Evolutionary conservation across 106 monocot genomes (phyloP).

Genomic region (Hemerocallis citrina): DNA sequence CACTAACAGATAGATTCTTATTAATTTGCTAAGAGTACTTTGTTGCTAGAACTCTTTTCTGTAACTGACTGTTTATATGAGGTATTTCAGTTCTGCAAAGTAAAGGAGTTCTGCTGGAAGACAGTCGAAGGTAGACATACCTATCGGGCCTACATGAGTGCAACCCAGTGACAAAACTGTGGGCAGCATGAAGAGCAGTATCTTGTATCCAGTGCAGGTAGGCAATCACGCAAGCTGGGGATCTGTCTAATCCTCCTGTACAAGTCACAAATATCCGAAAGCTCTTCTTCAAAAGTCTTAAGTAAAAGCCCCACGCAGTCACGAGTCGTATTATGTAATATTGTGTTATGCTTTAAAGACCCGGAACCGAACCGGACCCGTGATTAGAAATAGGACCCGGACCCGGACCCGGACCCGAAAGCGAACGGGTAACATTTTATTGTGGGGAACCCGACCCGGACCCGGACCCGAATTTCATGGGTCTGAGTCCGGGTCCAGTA

Average conservation of each 20-base stretch:
- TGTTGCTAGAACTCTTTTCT: too few species aligned
- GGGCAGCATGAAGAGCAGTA: slow-evolving; percentile 70
- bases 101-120: background rate
- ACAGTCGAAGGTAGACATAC: slow-evolving; percentile 18
- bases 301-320: slow-evolving; percentile 79
- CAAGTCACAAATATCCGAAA: slow-evolving; percentile 81
- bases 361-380: too few species aligned
- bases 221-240: slow-evolving; percentile 87
- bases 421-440: too few species aligned
- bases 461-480: too few species aligned
- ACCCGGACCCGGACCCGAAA: too few species aligned
- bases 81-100: background rate
- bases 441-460: too few species aligned
- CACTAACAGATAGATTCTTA: too few species aligned
- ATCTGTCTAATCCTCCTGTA: slow-evolving; percentile 84
- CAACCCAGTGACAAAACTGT: slow-evolving; percentile 70
- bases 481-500: too few species aligned
- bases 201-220: slow-evolving; percentile 97
- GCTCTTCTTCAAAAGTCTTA: slow-evolving; percentile 74
- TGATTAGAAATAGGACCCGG: too few species aligned
- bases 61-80: background rate
- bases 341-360: too few species aligned
- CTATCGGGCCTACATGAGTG: slow-evolving; percentile 79
- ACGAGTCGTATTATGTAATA: too few species aligned
- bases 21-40: too few species aligned